Evolutionary conservation across 2,329 filamentous ascomycete genomes (phyloP), one percentile per base, ranked within the genome.

Genomic region (Sporothrix inflata): DNA sequence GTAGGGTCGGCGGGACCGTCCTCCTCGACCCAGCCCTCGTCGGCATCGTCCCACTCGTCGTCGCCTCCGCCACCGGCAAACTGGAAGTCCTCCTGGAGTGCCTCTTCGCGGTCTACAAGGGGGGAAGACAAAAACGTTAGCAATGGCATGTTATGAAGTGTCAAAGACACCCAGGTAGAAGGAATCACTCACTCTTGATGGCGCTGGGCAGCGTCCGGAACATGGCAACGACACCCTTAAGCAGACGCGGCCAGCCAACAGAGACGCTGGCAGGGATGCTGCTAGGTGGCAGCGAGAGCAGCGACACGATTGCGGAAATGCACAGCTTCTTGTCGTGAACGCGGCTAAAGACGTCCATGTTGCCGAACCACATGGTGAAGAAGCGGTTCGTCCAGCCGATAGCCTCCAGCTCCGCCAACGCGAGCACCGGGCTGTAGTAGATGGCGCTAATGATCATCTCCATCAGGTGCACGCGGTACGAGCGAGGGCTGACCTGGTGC

Each of bases 291-390:
- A 99, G 83, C 61, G 90, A 92, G 69, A 99, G 88, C 12, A 99
- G 88, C 6, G 94, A 88, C 73, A 93, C 91, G 77, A 99, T 98
- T 63, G 94, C 95, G 21, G 94, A 93, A 77, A 99, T 98, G 74
- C 94, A 98, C 34, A 99, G 86, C 86, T 98, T 99, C 88, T 99
- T 99, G 85, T 99, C 96, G 80, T 99, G 96, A 2, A 99, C 96
- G 55, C 96, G 89, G 69, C 90, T 92, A 84, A 99, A 98, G 78
- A 89, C 91, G 74, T 97, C 92, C 84, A 99, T 99, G 83, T 91
- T 97, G 55, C 93, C 93, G 82, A 99, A 99, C 96, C 96, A 99
- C 73, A 97, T 85, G 82, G 93, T 97, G 85, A 99, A 99, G 84
- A 99, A 99, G 80, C 97, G 97, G 83, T 98, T 98, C 7, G 96